Evolutionary conservation across 2,329 filamentous ascomycete genomes (phyloP), one percentile per base, ranked within the genome.

Genomic region (Aspergillus sp.): DNA sequence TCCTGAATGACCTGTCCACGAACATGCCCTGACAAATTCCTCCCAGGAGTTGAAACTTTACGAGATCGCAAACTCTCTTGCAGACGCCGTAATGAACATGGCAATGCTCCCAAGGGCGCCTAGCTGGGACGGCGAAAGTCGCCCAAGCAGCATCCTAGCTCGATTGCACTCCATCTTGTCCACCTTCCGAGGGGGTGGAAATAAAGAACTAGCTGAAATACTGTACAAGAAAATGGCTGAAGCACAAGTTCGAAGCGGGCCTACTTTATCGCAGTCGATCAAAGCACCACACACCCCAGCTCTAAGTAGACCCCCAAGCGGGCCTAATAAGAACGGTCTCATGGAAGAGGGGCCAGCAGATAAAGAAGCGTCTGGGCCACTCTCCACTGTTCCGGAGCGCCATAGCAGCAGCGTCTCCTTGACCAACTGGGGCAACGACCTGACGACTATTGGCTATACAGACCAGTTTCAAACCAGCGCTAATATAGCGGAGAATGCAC

Each of bases 41-140:
- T 29, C 6, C 14, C 29, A 66, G 65, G 80, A 69, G 49, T 45
- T 70, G 12, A 70, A 70, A 50, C 55, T 69, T 16, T 66, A 69
- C 29, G 68, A 70, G 22, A 65, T 70, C 55, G 68, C 68, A 18
- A 68, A 60, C 56, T 70, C 67, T 1, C 62, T 70, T 36, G 66
- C 67, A 1, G 68, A 70, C 59, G 59, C 68, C 2, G 58, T 70
- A 12, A 66, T 61, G 52, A 55, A 64, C 36, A 55, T 68, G 39
- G 57, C 64, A 11, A 59, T 63, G 22, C 32, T 65, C 4, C 63
- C 64, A 5, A 29, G 47, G 2, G 54, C 54, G 32, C 54, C 57
- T 1, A 42, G 49, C 10, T 69, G 61, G 63, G 58, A 65, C 24
- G 55, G 59, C 4, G 67, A 69, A 32, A 65, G 49, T 32, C 66